A percentile compares a stretch with the other conserved stretches of the same genome.
Evolutionary conservation across 805 yeast species (phyloP).

Genomic region (Isabelozyma heimii): DNA sequence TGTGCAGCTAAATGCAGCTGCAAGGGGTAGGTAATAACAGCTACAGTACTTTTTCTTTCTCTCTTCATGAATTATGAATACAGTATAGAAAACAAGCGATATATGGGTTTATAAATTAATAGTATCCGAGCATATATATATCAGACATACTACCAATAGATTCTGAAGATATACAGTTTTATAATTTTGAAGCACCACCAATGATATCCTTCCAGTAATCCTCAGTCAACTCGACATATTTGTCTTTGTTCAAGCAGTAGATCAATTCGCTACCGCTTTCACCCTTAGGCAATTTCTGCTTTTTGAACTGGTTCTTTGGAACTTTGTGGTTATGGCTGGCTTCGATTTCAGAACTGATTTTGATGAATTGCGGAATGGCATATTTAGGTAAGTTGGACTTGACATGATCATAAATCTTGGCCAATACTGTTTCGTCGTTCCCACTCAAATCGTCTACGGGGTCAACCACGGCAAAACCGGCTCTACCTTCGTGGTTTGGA

Average conservation of each 20-base stretch:
- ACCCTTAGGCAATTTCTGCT: constrained; percentile 70
- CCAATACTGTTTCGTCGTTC: constrained; percentile 19
- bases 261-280: constrained; percentile 55
- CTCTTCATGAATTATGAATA: no score
- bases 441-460: constrained; percentile 34
- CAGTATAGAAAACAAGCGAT: no score
- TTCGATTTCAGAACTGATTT: constrained; percentile 59
- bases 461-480: constrained; percentile 83
- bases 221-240: constrained; percentile 56
- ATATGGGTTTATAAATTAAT: no score
- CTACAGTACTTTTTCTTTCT: no score
- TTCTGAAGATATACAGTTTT: background rate
- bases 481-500: constrained; percentile 90
- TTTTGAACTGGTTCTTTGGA: constrained; percentile 63
- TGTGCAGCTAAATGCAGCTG: background rate
- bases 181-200: constrained; percentile 40
- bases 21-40: no score
- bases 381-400: constrained; percentile 64
- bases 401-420: constrained; percentile 25
- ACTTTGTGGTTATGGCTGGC: constrained; percentile 83
- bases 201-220: constrained; percentile 51
- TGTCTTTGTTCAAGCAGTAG: constrained; percentile 63
- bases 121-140: no score
- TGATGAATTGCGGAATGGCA: constrained; percentile 81
- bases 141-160: no score